Evolutionary conservation across 2,329 filamentous ascomycete genomes (phyloP).

Genomic region (Fusarium humuli): DNA sequence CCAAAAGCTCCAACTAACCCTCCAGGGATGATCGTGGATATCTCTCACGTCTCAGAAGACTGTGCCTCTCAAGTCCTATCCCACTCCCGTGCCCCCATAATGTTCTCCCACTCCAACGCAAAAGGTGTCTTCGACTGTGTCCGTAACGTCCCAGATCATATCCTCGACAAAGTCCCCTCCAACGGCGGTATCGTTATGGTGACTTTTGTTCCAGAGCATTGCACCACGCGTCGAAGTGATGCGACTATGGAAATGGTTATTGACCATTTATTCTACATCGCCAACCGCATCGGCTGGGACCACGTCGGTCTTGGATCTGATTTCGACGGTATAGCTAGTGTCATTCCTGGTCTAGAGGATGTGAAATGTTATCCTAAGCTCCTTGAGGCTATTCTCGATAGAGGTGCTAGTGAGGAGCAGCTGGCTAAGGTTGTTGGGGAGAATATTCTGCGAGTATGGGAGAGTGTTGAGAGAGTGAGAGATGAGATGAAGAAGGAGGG

Average conservation of each 20-base stretch:
- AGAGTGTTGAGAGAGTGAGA: background rate
- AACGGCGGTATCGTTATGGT: slow-evolving; percentile 7
- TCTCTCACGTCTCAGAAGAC: slow-evolving; percentile 2
- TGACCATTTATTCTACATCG: slow-evolving; percentile 8
- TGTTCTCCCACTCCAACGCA: slow-evolving; percentile 19
- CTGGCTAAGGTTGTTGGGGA: background rate
- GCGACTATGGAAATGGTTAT: slow-evolving; percentile 15
- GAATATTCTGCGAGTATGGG: slow-evolving; percentile 6
- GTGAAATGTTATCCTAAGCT: background rate
- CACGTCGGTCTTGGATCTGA: slow-evolving; percentile 1
- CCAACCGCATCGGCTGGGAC: slow-evolving; percentile 2
- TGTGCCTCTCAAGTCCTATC: background rate
- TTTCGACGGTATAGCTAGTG: background rate
- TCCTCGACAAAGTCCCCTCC: background rate
- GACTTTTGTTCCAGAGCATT: slow-evolving; percentile 7
- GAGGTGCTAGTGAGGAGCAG: slow-evolving; percentile 3
- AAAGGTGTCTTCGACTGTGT: slow-evolving; percentile 5
- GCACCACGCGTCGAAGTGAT: background rate
- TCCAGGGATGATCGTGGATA: slow-evolving; percentile 17
- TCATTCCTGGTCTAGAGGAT: background rate
- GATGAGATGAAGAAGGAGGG: background rate
- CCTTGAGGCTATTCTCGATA: background rate
- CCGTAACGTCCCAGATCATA: background rate
- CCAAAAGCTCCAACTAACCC: too few species aligned
- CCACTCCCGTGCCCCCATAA: background rate